phyloP scores from a whole-genome alignment of 345 rosid genomes.

The Kandelia obovata region DNA sequence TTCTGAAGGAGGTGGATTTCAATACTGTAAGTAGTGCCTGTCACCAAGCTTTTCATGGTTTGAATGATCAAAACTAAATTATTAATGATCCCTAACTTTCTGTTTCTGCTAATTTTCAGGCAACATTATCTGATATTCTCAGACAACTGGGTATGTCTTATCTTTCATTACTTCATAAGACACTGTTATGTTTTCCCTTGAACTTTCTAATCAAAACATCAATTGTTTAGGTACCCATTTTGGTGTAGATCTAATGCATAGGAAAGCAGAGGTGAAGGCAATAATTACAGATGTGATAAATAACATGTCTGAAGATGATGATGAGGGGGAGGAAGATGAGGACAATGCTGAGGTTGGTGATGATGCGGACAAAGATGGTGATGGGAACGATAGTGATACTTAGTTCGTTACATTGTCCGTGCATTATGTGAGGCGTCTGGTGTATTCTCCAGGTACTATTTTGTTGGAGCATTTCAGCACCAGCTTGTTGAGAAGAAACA shows the following conservation, averaged over 20 bases:
- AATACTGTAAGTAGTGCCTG: constrained; percentile 62
- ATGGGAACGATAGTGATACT: constrained; percentile 41
- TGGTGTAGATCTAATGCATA: constrained; percentile 59
- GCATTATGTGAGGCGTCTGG: constrained; percentile 21
- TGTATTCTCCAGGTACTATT: constrained; percentile 7
- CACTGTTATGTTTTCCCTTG: background rate
- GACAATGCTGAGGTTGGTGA: constrained; percentile 43
- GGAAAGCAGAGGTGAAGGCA: constrained; percentile 91
- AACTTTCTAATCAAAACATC: constrained; percentile 7
- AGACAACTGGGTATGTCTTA: constrained; percentile 61
- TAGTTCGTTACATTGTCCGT: constrained; percentile 18
- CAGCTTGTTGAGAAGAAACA: background rate
- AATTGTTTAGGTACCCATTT: constrained; percentile 60
- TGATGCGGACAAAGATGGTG: constrained; percentile 44
- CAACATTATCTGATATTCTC: constrained; percentile 85
- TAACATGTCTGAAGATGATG: constrained; percentile 86
- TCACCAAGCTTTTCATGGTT: background rate
- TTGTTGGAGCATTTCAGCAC: constrained; percentile 10
- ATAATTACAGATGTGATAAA: constrained; percentile 85
- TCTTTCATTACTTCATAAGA: constrained; percentile 1
- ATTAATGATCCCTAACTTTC: background rate
- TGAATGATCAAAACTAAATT: constrained; percentile 1
- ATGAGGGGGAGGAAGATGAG: constrained; percentile 56
- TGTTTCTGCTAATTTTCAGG: constrained; percentile 44
- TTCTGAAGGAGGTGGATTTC: constrained; percentile 93